Evolutionary conservation across 495 filamentous ascomycete genomes (phyloP), one percentile per base, ranked within the genome.

Genomic region (Parmelia sp.): DNA sequence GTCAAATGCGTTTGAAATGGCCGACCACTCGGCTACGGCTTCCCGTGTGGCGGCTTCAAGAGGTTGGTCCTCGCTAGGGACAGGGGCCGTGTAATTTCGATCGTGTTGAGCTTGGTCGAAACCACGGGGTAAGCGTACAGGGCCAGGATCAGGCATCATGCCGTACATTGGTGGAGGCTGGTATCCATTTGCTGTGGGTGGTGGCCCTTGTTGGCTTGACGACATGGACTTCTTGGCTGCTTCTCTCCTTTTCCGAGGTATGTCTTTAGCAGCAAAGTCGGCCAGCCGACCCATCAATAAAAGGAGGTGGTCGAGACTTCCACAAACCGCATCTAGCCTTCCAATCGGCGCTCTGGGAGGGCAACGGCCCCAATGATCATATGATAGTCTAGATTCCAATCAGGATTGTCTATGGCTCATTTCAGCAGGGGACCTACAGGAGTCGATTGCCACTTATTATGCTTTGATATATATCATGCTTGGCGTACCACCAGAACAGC

Each of bases 401-500:
- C 47, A 75, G 71, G 57, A 42, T 59, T 59, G 42, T 39, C 57
- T 19, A 37, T 39, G n/a, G 23, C 47, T 23, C 27, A 0, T 45
- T 59, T 17, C 15, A 62, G 7, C 19, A 47, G 44, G 51, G 33
- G 44, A 82, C 92, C 82, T 76, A 96, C 92, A 96, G 85, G 37
- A 92, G 80, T 58, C 82, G 79, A 65, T 91, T 90, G 3, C 90
- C 94, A 69, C 94, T 93, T 42, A 98, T 76, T 63, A 97, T 82
- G 71, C 91, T 92, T 73, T 97, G 93, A 69, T 92, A 90, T 9
- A 88, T 83, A 75, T 98, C 94, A 75, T 96, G 92, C 75, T 96
- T 95, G 61, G 81, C 86, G 74, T 88, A 98, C 91, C 91, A 97
- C 94, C 94, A 98, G 76, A 89, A 96, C 36, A 98, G 78, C 75